A percentile compares a stretch with the other conserved stretches of the same genome.
Conservation (phyloP, 768 basidiomycete genomes). For the Tulasnella sp. region DNA sequence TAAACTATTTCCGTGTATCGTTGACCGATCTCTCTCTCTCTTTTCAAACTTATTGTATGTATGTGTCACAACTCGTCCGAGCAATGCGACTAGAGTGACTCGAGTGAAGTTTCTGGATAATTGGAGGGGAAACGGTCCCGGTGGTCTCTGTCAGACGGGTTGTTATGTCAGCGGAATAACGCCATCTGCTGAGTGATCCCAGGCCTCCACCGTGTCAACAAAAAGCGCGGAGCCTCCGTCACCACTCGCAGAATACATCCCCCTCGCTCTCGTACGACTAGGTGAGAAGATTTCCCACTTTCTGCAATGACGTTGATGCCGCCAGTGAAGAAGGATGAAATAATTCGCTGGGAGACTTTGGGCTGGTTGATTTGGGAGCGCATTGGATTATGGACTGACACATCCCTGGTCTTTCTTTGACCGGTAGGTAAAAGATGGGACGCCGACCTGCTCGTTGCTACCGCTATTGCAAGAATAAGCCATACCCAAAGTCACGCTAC, state of each 20-base stretch:
- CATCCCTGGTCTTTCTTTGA: not conserved
- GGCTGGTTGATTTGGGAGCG: not conserved
- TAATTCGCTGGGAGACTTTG: not conserved
- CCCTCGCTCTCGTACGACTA: not conserved
- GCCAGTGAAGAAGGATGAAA: not conserved
- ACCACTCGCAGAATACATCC: not conserved
- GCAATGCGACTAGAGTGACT: not conserved
- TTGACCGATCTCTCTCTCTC: not conserved
- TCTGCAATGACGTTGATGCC: not conserved
- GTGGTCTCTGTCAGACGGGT: not conserved
- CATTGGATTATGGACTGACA: not conserved
- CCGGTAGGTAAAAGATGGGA: conserved; percentile 60
- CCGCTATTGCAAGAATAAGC: conserved; percentile 99
- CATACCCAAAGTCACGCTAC: conserved; percentile 91
- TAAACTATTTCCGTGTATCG: not conserved
- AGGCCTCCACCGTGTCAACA: conserved; percentile 11
- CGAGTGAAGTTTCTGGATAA: not conserved
- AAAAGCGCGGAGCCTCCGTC: conserved; percentile 7
- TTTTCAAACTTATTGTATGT: not conserved
- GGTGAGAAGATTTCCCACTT: not conserved
- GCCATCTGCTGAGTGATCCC: conserved; percentile 10
- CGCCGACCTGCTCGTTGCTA: conserved; percentile 97
- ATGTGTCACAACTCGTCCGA: not conserved
- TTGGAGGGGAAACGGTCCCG: not conserved
- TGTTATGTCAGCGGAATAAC: not conserved